Percentiles rank a stretch among this genome's conserved stretches.
These are phyloP conservation scores for Erodium trifolium DNA, from an alignment of 441 rosid genomes.

Conservation along the genomic window DNA sequence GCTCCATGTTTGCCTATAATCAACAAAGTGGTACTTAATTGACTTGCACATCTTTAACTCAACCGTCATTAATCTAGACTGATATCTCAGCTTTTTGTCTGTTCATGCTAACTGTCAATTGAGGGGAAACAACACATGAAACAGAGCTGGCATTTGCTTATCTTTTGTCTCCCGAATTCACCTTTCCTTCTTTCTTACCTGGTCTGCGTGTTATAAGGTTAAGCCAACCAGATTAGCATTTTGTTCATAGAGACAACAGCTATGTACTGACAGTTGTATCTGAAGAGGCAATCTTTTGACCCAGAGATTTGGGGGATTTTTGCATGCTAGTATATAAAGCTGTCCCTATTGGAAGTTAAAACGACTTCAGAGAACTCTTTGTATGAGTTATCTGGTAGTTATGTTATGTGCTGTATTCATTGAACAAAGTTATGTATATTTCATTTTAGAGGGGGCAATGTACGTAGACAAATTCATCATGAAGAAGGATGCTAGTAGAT, in stretches of 20 bases:
- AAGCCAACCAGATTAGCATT: not conserved
- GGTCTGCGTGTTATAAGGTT: not conserved
- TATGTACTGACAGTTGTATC: not conserved
- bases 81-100: slow-evolving; percentile 8
- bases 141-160: not conserved
- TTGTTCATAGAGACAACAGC: not conserved
- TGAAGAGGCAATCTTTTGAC: no score
- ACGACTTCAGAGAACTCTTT: not conserved
- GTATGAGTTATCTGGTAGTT: not conserved
- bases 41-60: not conserved
- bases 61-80: not conserved
- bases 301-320: not conserved
- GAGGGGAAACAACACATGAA: not conserved
- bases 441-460: not conserved
- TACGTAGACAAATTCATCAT: not conserved
- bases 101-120: not conserved
- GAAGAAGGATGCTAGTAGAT: not conserved
- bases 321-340: not conserved
- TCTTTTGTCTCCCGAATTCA: not conserved
- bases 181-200: not conserved
- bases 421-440: not conserved
- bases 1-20: not conserved
- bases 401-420: no score
- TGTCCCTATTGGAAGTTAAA: not conserved
- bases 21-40: slow-evolving; percentile 2